Evolutionary conservation across 1,284 basidiomycete species (phyloP).

Genomic region (Schizophyllum commune): DNA sequence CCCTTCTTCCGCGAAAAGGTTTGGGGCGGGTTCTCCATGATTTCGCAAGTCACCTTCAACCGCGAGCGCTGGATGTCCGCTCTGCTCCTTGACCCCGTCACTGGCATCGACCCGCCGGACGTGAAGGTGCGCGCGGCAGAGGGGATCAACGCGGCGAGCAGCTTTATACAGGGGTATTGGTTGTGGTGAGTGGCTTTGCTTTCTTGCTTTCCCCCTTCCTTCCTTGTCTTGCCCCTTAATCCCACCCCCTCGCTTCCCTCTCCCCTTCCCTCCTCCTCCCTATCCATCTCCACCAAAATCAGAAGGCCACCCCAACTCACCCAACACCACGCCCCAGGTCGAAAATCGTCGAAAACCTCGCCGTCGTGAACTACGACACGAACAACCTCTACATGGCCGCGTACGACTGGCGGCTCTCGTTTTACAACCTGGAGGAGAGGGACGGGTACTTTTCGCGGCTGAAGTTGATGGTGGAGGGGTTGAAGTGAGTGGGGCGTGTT

Average conservation of each 20-base stretch:
- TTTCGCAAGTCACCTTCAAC: constrained; percentile 73
- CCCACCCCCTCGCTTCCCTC: no score
- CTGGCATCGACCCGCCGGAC: constrained; percentile 88
- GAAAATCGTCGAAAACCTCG: constrained; percentile 91
- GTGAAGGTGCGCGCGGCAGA: constrained; percentile 89
- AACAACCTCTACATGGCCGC: constrained; percentile 84
- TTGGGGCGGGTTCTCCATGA: constrained; percentile 85
- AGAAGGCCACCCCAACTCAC: constrained; percentile 1
- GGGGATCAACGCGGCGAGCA: constrained; percentile 72
- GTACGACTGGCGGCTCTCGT: constrained; percentile 91
- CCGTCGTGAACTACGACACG: constrained; percentile 86
- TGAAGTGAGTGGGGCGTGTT: constrained; percentile 44
- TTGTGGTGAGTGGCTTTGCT: constrained; percentile 58
- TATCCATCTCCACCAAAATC: no score
- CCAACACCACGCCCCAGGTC: constrained; percentile 40
- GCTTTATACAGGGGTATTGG: constrained; percentile 65
- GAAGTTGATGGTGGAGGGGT: constrained; percentile 80
- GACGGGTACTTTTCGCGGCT: constrained; percentile 91
- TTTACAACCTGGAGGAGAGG: constrained; percentile 84
- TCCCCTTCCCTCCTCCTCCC: no score
- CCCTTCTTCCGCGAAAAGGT: constrained; percentile 79
- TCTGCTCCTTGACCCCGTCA: constrained; percentile 85
- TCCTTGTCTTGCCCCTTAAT: neutral
- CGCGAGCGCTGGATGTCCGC: constrained; percentile 82
- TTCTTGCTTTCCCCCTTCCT: neutral